phyloP scores from a whole-genome alignment of 306 rosid species.

The Citrullus amarus region DNA sequence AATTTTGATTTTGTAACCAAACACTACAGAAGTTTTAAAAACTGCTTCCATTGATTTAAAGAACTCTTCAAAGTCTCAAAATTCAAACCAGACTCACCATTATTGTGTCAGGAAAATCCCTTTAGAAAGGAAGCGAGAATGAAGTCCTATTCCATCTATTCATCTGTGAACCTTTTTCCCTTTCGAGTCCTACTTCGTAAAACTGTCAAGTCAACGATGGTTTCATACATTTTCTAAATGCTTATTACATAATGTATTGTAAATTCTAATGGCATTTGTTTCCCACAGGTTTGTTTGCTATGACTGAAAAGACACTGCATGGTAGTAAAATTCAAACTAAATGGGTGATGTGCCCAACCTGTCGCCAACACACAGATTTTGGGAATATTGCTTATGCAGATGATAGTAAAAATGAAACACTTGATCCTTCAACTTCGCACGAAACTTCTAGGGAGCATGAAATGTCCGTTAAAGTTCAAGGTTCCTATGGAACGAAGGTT shows the following conservation, averaged over 20 bases:
- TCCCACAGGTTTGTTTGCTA: slow-evolving; percentile 69
- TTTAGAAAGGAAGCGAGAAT: background rate
- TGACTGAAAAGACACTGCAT: slow-evolving; percentile 52
- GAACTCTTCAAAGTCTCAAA: background rate
- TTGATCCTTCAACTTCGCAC: slow-evolving; percentile 28
- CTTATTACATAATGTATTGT: background rate
- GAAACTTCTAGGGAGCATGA: slow-evolving; percentile 40
- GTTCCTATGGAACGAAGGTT: slow-evolving; percentile 96
- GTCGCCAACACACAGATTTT: slow-evolving; percentile 81
- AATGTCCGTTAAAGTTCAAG: slow-evolving; percentile 52
- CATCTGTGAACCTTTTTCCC: background rate
- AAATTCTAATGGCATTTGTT: background rate
- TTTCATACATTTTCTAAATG: background rate
- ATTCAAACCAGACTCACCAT: background rate
- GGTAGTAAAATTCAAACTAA: slow-evolving; percentile 37
- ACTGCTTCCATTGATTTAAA: background rate
- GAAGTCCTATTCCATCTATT: background rate
- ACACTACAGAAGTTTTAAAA: background rate
- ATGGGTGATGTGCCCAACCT: slow-evolving; percentile 95
- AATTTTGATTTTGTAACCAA: background rate
- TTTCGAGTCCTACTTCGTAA: background rate
- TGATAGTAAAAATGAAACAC: slow-evolving; percentile 45
- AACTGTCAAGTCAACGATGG: background rate
- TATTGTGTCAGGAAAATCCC: background rate
- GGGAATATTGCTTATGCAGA: slow-evolving; percentile 82